Conservation (phyloP, 2,329 filamentous ascomycete species). For the Diaporthe sp. region DNA sequence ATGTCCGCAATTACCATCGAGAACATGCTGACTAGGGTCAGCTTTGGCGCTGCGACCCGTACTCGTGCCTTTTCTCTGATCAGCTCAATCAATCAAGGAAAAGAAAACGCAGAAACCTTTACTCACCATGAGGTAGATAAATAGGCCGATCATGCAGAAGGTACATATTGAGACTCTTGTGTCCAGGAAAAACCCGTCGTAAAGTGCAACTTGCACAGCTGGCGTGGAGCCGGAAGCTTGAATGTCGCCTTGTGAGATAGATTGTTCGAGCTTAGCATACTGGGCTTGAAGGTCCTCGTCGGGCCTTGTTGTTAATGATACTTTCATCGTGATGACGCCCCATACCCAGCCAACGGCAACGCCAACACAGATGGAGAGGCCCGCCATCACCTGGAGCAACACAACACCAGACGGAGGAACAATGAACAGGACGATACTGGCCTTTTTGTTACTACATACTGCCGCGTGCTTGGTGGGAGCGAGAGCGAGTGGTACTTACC, state of each 20-base stretch:
- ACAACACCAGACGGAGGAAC: constrained; percentile 34
- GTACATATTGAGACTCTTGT: constrained; percentile 25
- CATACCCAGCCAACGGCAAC: constrained; percentile 26
- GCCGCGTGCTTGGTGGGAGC: neutral
- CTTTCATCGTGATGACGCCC: constrained; percentile 31
- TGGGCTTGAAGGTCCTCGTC: constrained; percentile 4
- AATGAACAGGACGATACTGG: constrained; percentile 43
- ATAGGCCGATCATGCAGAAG: constrained; percentile 17
- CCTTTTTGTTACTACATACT: neutral
- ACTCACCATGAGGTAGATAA: neutral
- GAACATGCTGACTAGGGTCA: constrained; percentile 60
- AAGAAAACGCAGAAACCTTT: neutral
- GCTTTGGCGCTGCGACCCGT: constrained; percentile 60
- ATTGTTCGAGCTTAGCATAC: constrained; percentile 9
- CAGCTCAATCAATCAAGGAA: constrained; percentile 38
- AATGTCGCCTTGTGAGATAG: neutral
- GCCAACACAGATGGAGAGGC: constrained; percentile 10
- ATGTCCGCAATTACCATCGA: constrained; percentile 62
- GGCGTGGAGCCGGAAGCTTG: constrained; percentile 13
- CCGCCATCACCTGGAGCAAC: constrained; percentile 14
- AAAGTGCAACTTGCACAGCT: constrained; percentile 2
- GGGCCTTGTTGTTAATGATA: constrained; percentile 8
- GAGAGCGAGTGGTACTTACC: neutral
- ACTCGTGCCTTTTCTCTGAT: constrained; percentile 52
- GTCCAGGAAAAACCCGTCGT: constrained; percentile 22